These are phyloP conservation scores for Zymoseptoria crescenta DNA, from an alignment of 2,329 filamentous ascomycete genomes.

Conservation along the genomic window DNA sequence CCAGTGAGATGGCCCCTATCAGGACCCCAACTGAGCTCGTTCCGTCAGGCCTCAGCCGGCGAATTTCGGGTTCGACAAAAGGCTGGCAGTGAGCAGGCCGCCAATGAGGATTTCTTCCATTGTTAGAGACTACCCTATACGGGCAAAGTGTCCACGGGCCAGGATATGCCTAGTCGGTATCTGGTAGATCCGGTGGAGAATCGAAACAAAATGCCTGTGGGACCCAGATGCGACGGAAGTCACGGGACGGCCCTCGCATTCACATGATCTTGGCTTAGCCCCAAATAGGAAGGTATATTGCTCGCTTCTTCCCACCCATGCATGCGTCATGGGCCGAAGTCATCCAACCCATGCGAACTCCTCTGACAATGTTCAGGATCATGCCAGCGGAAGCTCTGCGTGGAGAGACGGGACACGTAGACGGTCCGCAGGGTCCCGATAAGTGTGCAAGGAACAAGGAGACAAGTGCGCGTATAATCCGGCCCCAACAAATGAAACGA, in stretches of 20 bases:
- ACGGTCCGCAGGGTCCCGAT: neutral
- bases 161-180: neutral
- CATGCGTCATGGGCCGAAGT: neutral
- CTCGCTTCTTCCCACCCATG: neutral
- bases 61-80: neutral
- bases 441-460: neutral
- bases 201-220: neutral
- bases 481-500: neutral
- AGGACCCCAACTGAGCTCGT: neutral
- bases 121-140: neutral
- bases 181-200: neutral
- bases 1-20: neutral
- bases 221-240: neutral
- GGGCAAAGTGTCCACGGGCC: neutral
- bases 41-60: neutral
- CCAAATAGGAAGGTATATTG: neutral
- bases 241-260: neutral
- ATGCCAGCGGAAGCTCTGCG: neutral
- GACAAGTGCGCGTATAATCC: neutral
- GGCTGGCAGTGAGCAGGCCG: neutral
- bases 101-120: neutral
- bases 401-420: neutral
- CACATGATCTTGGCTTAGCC: neutral
- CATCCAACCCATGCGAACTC: neutral
- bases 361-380: neutral